Percentiles rank a stretch among this genome's conserved stretches.
These are phyloP conservation scores for Excoecaria agallocha DNA, from an alignment of 345 rosid genomes.

Conservation along the genomic window DNA sequence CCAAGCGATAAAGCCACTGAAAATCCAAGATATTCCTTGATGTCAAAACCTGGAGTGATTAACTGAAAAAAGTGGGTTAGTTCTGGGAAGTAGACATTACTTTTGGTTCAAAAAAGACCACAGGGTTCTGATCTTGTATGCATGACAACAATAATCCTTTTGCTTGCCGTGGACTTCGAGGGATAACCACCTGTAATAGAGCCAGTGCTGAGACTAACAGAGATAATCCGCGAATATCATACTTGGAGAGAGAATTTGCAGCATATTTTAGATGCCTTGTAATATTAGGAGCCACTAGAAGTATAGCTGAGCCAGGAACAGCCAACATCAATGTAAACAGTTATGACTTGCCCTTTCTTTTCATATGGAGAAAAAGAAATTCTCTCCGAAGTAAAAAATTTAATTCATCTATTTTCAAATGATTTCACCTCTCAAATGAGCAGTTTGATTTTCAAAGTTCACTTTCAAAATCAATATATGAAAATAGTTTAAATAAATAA, in stretches of 20 bases:
- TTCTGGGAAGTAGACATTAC: conserved; percentile 27
- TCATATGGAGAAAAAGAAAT: no score
- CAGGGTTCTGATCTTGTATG: conserved; percentile 80
- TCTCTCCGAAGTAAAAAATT: no score
- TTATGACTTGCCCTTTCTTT: no score
- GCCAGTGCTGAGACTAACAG: not conserved
- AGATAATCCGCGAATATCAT: not conserved
- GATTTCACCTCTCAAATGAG: not conserved
- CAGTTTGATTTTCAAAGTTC: not conserved
- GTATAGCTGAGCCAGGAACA: no score
- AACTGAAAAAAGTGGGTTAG: conserved; percentile 9
- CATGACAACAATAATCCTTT: conserved; percentile 77
- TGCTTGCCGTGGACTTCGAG: conserved; percentile 82
- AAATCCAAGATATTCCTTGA: conserved; percentile 18
- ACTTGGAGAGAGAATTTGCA: not conserved
- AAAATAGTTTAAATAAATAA: not conserved
- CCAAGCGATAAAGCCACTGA: conserved; percentile 87
- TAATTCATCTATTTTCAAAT: no score
- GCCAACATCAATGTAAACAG: no score
- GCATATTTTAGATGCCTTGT: not conserved
- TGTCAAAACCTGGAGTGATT: conserved; percentile 12
- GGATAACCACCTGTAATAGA: conserved; percentile 65
- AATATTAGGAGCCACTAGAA: not conserved
- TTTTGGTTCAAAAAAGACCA: conserved; percentile 93
- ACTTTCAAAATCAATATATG: not conserved